Base-by-base conservation (phyloP, 2,329 filamentous ascomycete species). In the Zasmidium angulare region DNA sequence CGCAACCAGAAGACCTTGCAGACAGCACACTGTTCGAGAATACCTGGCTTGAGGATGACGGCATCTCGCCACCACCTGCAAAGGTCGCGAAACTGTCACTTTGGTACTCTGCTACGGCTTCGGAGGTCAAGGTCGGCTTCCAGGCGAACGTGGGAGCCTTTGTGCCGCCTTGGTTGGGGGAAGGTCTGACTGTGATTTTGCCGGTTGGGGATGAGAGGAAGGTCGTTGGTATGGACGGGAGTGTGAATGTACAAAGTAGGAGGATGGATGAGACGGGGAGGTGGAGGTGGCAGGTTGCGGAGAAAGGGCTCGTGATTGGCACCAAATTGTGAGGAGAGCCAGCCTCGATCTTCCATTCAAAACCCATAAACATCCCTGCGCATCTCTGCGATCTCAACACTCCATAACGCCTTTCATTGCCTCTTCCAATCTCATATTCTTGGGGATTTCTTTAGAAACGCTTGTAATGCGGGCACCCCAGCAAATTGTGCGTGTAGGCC, bases 41-140 rank as follows among this genome's bases (percentile, higher is more conserved):
- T 14, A 77, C 72, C 0, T 86, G 83, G 83, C 78, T 78, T 50
- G 84, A 86, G 67, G 83, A 86, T 61, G 83, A 86, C 69, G 83
- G 83, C 0, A 78, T 85, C 24, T 80, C 81, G 9, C 75, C 78
- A 7, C 60, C 72, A 3, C 72, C 76, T 1, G 67, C 63, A 0
- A 65, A 68, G 19, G 76, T 81, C 21, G 76, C 79, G 0, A 70
- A 62, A 4, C 82, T 81, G 61, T 77, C 71, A 0, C 46, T 82
- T 26, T 70, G 56, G 23, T 83, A 83, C 61, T 71, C 71, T 40
- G 77, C 78, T 1, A 80, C 77, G 0, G 73, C 76, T 2, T 74
- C 76, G 12, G 75, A 78, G 56, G 73, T 85, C 0, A 60, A 65
- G 31, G 76, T 85, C 1, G 68, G 69, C 1, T 77, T 82, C n/a